Conservation (phyloP, 306 rosid species). For the Ochetophila trinervis region DNA sequence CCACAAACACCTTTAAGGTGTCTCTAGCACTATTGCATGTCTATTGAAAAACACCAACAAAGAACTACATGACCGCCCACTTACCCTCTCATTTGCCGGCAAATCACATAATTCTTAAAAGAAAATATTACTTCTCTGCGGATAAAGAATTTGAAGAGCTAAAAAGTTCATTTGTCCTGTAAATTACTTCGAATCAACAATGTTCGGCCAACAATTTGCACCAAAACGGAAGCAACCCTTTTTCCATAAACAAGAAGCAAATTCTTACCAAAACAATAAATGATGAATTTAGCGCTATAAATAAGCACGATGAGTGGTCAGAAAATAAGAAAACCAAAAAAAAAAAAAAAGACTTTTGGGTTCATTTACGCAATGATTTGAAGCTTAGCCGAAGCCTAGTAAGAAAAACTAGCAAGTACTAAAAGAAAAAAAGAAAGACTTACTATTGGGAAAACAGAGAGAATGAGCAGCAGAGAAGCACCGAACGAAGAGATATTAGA, state of each 20-base stretch:
- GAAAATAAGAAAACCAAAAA: not conserved
- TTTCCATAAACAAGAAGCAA: not conserved
- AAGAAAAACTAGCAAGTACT: not conserved
- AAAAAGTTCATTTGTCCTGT: too few relatives aligned
- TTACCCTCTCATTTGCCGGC: too few relatives aligned
- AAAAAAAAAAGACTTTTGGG: not conserved
- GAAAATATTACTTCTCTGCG: too few relatives aligned
- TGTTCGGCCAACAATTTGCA: not conserved
- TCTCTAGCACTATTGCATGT: too few relatives aligned
- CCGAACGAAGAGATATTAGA: not conserved
- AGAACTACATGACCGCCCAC: too few relatives aligned
- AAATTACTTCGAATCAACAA: too few relatives aligned
- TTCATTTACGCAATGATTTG: not conserved
- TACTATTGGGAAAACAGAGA: slow-evolving; percentile 5
- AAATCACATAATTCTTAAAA: too few relatives aligned
- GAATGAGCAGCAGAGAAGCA: not conserved
- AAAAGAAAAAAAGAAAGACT: slow-evolving; percentile 1
- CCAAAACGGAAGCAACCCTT: not conserved
- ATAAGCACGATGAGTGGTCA: not conserved
- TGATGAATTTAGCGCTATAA: not conserved
- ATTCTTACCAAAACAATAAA: not conserved
- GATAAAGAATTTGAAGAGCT: too few relatives aligned
- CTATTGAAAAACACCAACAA: too few relatives aligned
- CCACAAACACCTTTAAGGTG: too few relatives aligned
- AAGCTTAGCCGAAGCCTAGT: not conserved